Evolutionary conservation across 257 asterid genomes (phyloP).

Genomic region (Galeopsis tetrahit): DNA sequence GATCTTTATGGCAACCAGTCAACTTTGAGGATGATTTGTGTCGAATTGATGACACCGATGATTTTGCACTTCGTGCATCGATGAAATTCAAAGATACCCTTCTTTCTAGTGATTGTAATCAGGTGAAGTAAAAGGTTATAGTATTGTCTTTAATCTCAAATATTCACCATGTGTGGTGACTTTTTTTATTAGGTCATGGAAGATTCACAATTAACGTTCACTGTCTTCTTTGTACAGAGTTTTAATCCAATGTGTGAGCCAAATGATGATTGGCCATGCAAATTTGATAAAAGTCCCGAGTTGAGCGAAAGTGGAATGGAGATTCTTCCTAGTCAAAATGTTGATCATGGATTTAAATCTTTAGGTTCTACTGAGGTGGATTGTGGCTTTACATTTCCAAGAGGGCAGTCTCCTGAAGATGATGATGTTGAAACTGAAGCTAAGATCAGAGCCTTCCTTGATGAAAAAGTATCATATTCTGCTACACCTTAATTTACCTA

Average conservation of each 20-base stretch:
- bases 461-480: slow-evolving; percentile 69
- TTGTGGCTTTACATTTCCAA: slow-evolving; percentile 70
- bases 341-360: slow-evolving; percentile 47
- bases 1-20: slow-evolving; percentile 68
- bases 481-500: neutral
- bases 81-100: slow-evolving; percentile 50
- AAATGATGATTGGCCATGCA: slow-evolving; percentile 74
- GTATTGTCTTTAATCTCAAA: slow-evolving; percentile 22
- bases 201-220: slow-evolving; percentile 27
- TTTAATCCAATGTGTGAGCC: slow-evolving; percentile 94
- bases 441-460: slow-evolving; percentile 89
- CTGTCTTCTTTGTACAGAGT: slow-evolving; percentile 57
- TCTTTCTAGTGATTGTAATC: slow-evolving; percentile 61
- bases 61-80: slow-evolving; percentile 63
- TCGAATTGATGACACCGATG: slow-evolving; percentile 71
- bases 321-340: slow-evolving; percentile 50
- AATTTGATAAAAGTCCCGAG: slow-evolving; percentile 78
- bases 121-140: slow-evolving; percentile 55
- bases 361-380: slow-evolving; percentile 52
- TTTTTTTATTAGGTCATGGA: slow-evolving; percentile 16
- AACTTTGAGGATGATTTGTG: slow-evolving; percentile 94
- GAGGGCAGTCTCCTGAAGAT: slow-evolving; percentile 69
- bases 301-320: slow-evolving; percentile 48
- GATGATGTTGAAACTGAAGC: slow-evolving; percentile 90
- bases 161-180: slow-evolving; percentile 14